Conservation (phyloP, 1,284 basidiomycete species). For the Rhodotorula sp. region DNA sequence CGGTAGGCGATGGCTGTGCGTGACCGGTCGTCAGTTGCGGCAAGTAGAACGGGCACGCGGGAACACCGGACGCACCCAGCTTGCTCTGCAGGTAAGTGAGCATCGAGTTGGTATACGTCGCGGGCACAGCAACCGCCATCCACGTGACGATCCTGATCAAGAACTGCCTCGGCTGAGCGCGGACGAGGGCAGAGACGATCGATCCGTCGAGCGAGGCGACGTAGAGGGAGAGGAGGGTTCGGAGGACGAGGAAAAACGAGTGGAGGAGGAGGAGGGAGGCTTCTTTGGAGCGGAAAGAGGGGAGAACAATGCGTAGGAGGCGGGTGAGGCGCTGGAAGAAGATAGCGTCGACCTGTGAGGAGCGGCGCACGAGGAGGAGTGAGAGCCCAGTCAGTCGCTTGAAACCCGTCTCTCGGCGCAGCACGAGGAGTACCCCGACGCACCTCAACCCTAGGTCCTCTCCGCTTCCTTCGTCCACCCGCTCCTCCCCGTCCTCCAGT, state of each 20-base stretch:
- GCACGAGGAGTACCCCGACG: not conserved
- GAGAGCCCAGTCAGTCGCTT: too few species aligned
- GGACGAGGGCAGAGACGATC: slow-evolving; percentile 93
- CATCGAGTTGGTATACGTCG: slow-evolving; percentile 96
- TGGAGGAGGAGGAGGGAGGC: slow-evolving; percentile 82
- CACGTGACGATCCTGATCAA: slow-evolving; percentile 81
- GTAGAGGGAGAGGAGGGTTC: slow-evolving; percentile 90
- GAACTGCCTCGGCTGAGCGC: slow-evolving; percentile 76
- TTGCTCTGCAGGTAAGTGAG: slow-evolving; percentile 91
- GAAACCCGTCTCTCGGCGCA: too few species aligned
- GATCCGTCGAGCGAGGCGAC: slow-evolving; percentile 91
- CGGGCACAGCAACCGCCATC: slow-evolving; percentile 56
- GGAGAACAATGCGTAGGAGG: slow-evolving; percentile 86
- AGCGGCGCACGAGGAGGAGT: not conserved
- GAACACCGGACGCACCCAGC: slow-evolving; percentile 52
- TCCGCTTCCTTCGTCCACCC: slow-evolving; percentile 1
- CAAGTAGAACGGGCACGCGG: too few species aligned
- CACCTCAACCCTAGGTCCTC: slow-evolving; percentile 36
- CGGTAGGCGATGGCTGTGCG: slow-evolving; percentile 77
- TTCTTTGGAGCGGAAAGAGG: slow-evolving; percentile 78
- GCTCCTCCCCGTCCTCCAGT: not conserved
- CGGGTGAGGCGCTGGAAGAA: slow-evolving; percentile 79
- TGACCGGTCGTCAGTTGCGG: not conserved
- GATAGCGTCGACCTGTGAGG: slow-evolving; percentile 71
- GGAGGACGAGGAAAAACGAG: slow-evolving; percentile 78